A percentile compares a stretch with the other conserved stretches of the same genome.
phyloP scores from a whole-genome alignment of 768 basidiomycete genomes.

The Tephrocybe sp. region DNA sequence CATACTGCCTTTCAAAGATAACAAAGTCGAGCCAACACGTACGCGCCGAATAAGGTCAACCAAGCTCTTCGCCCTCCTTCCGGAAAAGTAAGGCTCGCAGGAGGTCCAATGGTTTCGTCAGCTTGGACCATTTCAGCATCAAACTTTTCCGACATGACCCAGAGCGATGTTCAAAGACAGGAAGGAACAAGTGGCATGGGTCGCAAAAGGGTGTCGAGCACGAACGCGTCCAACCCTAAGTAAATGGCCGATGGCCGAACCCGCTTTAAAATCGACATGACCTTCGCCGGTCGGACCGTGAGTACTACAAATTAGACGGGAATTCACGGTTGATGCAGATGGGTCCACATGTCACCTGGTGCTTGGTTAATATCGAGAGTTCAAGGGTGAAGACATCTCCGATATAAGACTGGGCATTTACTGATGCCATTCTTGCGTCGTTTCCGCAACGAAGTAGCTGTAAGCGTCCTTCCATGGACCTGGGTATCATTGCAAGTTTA shows the following conservation, averaged over 20 bases:
- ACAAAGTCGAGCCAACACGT: background rate
- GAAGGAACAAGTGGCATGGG: background rate
- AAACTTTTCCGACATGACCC: background rate
- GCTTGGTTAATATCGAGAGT: too few relatives aligned
- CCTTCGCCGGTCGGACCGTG: background rate
- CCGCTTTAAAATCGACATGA: too few relatives aligned
- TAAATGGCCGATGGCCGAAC: slow-evolving; percentile 1
- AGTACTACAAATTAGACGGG: too few relatives aligned
- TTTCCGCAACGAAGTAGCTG: too few relatives aligned
- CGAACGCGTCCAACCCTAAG: background rate
- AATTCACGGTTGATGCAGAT: too few relatives aligned
- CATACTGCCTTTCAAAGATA: background rate
- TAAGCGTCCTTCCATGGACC: too few relatives aligned
- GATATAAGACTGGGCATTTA: too few relatives aligned
- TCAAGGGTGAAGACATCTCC: too few relatives aligned
- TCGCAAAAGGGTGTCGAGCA: background rate
- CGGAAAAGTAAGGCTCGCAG: background rate
- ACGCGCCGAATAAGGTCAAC: slow-evolving; percentile 13
- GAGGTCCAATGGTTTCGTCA: background rate
- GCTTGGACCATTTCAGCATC: background rate
- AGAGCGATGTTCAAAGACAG: background rate
- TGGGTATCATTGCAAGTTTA: too few relatives aligned
- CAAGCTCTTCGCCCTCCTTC: slow-evolving; percentile 7
- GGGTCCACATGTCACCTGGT: too few relatives aligned
- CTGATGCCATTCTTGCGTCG: too few relatives aligned